Evolutionary conservation across 768 basidiomycete species (phyloP), one percentile per base, ranked within the genome.

Genomic region (Hericium erinaceus): DNA sequence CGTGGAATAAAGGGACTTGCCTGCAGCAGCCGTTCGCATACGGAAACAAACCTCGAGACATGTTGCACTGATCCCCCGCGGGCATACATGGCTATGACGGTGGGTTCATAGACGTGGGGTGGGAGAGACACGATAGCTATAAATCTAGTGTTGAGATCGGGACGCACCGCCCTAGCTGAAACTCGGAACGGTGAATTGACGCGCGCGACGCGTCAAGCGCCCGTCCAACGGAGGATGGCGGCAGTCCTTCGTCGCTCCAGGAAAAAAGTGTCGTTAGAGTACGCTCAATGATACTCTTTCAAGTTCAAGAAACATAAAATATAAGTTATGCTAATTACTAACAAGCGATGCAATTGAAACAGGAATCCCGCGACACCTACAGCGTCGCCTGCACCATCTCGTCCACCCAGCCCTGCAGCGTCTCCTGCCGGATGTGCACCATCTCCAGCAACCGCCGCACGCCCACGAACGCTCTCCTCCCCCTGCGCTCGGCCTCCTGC

Each of bases 381-480:
- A 56, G n/a, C 44, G 40, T 49, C 8, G 77, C 79, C 56, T 80
- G 76, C 13, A 82, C 71, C 80, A 84, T 84, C 67, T 84, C 83
- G 16, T 73, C 72, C 24, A 84, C 73, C 83, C 83, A 84, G 39
- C 73, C 73, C 71, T 77, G 79, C 63, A 84, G 70, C 4, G 69
- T 68, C 48, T 87, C 83, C 64, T 90, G 86, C 52, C 77, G 76
- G 57, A 91, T 78, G 64, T 79, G 75, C 13, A 92, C 81, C 37
- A 75, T 77, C 60, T 85, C 81, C 72, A 92, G 63, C 63, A 85
- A 72, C 58, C 73, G 76, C 60, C 84, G 68, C n/a, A 76, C 75
- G 11, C 79, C 76, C 26, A 79, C 71, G 64, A 92, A 95, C 11
- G 87, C 89, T 64, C 77, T 82, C 61, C 84, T 75, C 13, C 91